Base-by-base conservation (phyloP, 306 rosid genomes). In the Sophora flavescens region DNA sequence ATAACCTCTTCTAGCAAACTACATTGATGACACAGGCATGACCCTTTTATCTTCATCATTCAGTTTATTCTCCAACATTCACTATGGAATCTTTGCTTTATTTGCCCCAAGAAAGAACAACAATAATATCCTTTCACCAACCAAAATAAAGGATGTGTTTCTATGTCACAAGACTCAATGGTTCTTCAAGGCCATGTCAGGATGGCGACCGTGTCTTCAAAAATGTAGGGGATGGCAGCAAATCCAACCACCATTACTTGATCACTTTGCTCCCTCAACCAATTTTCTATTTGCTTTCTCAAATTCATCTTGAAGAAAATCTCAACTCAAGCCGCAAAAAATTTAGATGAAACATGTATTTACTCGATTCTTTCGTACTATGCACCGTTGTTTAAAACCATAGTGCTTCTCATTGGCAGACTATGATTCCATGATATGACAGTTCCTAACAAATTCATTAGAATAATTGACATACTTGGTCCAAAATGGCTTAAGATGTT, bases 401-500 rank as follows among this genome's bases (percentile, higher is more conserved):
- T 72, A 58, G 70, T 81, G 70, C 82, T 79, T 82, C 83, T 77
- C 63, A 50, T 74, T 63, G 82, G 81, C 44, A 52, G 61, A 68
- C 88, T 96, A 96, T 68, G 93, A 86, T n/a, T 96, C 99, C 90
- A 96, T 14, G 79, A 96, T 92, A 87, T 96, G 98, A 84, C 99
- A 96, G 74, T 84, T 96, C 71, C 88, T 91, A 60, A 96, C 75
- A 88, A 96, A 96, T 84, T 91, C 97, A 84, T 89, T 96, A 71
- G 98, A 83, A 89, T 96, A 89, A 78, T 96, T 87, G 88, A 96
- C 89, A 71, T 89, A 86, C 81, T 91, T 96, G 78, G 84, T 87
- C 99, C 99, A 96, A 87, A 92, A 96, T 14, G 99, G 98, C 76
- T 93, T 88, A 53, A 96, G 98, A 87, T 96, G 96, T 83, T 96